phyloP scores from a whole-genome alignment of 306 rosid species.

The Astragalus membranaceus region DNA sequence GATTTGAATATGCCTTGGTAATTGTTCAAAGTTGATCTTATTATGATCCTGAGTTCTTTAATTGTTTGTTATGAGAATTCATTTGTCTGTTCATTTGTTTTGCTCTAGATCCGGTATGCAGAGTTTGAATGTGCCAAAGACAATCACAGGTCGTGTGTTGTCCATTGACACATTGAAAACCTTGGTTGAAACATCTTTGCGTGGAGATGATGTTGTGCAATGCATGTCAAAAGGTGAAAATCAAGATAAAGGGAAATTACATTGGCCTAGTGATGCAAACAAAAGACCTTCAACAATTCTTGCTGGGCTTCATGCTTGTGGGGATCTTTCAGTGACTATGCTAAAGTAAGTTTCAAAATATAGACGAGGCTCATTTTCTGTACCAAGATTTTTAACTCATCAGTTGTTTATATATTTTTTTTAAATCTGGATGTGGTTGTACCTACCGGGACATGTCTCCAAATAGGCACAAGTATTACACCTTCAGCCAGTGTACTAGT shows the following conservation, averaged over 20 bases:
- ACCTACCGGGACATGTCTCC: not conserved
- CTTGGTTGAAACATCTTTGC: constrained; percentile 43
- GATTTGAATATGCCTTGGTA: not conserved
- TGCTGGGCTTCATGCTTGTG: constrained; percentile 98
- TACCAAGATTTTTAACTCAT: not conserved
- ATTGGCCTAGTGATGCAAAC: constrained; percentile 22
- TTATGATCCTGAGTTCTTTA: not conserved
- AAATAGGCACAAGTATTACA: not conserved
- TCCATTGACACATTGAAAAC: constrained; percentile 65
- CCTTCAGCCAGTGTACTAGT: not conserved
- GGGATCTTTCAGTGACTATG: constrained; percentile 90
- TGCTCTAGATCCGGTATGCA: constrained; percentile 55
- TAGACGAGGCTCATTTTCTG: not conserved
- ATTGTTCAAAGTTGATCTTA: constrained; percentile 12
- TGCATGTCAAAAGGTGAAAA: constrained; percentile 16
- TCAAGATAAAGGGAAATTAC: constrained; percentile 15
- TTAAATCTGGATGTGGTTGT: not conserved
- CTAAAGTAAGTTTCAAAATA: constrained; percentile 56
- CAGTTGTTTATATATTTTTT: constrained; percentile 1
- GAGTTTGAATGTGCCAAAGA: constrained; percentile 62
- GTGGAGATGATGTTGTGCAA: constrained; percentile 29
- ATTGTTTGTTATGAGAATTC: not conserved
- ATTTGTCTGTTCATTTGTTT: constrained; percentile 21
- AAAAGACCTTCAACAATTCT: constrained; percentile 50
- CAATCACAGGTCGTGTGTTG: constrained; percentile 66